phyloP scores from a whole-genome alignment of 2,329 filamentous ascomycete species.

The Phialophora chinensis region DNA sequence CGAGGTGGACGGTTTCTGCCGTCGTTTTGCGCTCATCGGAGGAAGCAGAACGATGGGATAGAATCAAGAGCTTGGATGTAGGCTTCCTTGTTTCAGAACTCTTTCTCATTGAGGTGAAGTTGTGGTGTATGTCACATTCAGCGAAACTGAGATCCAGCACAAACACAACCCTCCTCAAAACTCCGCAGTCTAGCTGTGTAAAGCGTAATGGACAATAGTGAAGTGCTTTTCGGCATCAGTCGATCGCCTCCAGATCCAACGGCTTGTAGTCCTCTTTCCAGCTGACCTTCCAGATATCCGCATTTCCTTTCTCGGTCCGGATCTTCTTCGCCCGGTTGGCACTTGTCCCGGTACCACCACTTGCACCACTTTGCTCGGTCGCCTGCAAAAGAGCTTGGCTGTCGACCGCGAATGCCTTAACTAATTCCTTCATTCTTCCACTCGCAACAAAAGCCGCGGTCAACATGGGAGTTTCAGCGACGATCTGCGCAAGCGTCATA shows the following conservation, averaged over 20 bases:
- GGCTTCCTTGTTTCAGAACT: neutral
- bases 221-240: conserved; percentile 15
- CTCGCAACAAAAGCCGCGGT: conserved; percentile 68
- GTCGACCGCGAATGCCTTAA: conserved; percentile 75
- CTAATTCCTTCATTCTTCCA: conserved; percentile 74
- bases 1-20: neutral
- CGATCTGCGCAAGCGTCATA: conserved; percentile 84
- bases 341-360: neutral
- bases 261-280: conserved; percentile 25
- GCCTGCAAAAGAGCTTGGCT: conserved; percentile 72
- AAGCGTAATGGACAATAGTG: neutral
- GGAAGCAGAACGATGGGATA: neutral
- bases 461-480: conserved; percentile 71
- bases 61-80: neutral
- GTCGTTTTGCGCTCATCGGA: neutral
- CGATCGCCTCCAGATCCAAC: conserved; percentile 34
- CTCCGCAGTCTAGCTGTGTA: neutral
- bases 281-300: conserved; percentile 32
- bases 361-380: conserved; percentile 45
- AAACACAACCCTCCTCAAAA: neutral
- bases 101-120: neutral
- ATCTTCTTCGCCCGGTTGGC: conserved; percentile 19
- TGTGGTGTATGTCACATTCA: neutral
- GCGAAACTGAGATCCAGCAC: neutral
- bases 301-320: conserved; percentile 31